Evolutionary conservation across 306 rosid genomes (phyloP).

Genomic region (Senna siamea): DNA sequence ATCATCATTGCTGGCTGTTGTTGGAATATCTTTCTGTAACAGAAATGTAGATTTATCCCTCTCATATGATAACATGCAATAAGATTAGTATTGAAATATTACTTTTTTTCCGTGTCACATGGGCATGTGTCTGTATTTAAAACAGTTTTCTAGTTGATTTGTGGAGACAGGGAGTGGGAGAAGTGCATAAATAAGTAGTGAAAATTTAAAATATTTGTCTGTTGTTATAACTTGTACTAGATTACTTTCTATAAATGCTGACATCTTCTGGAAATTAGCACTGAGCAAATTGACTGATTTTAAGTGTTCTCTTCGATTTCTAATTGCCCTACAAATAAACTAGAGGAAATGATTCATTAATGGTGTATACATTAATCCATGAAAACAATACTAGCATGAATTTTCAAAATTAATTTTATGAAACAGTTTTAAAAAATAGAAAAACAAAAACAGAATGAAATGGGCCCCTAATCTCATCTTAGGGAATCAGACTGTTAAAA

Average conservation of each 20-base stretch:
- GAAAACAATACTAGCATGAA: too few relatives aligned
- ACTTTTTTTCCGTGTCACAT: background rate
- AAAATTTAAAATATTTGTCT: background rate
- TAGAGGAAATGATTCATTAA: background rate
- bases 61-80: background rate
- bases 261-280: background rate
- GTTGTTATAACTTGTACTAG: background rate
- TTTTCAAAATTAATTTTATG: too few relatives aligned
- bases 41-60: background rate
- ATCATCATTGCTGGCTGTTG: background rate
- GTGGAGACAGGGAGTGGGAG: background rate
- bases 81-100: background rate
- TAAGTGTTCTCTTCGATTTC: background rate
- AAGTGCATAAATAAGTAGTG: background rate
- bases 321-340: background rate
- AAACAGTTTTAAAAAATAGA: too few relatives aligned
- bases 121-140: background rate
- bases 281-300: background rate
- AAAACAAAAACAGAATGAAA: too few relatives aligned
- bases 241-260: background rate
- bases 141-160: background rate
- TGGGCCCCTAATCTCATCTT: background rate
- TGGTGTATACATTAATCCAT: too few relatives aligned
- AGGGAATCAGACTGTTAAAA: background rate
- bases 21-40: background rate